Evolutionary conservation across 305 asterid species (phyloP).

Genomic region (Nicotiana rustica): DNA sequence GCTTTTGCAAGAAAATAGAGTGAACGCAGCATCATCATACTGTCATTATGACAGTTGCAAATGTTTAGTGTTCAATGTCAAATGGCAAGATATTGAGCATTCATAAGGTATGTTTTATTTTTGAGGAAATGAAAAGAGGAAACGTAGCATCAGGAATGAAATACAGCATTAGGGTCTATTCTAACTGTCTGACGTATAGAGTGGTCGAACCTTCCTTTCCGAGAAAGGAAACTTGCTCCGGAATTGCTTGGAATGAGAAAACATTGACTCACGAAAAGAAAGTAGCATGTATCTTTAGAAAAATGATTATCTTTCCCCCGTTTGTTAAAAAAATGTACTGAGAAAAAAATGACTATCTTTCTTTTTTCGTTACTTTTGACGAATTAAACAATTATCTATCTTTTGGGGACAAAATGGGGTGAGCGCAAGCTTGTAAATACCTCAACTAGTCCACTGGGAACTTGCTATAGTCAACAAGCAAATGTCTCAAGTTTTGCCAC

Average conservation of each 20-base stretch:
- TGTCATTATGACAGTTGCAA: not conserved
- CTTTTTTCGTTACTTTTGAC: not conserved
- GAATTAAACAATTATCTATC: not conserved
- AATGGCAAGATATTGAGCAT: not conserved
- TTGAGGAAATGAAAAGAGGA: not conserved
- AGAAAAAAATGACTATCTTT: not conserved
- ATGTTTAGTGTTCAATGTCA: not conserved
- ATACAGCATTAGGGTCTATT: not conserved
- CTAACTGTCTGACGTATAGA: not conserved
- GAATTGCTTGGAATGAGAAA: not conserved
- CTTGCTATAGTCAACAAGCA: slow-evolving; percentile 15
- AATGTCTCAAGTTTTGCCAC: not conserved
- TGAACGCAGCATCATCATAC: not conserved
- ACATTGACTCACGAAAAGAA: not conserved
- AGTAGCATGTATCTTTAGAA: not conserved
- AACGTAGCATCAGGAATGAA: not conserved
- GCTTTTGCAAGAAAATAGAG: not conserved
- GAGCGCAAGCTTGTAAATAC: not conserved
- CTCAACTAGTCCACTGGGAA: slow-evolving; percentile 8
- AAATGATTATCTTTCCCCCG: not conserved
- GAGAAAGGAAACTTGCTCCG: not conserved
- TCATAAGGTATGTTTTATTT: not conserved
- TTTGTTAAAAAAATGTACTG: not conserved
- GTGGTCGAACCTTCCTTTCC: not conserved
- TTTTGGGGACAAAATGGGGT: not conserved